Percentiles rank a stretch among this genome's conserved stretches.
phyloP scores from a whole-genome alignment of 495 filamentous ascomycete genomes.

The Sporormia fimetaria region DNA sequence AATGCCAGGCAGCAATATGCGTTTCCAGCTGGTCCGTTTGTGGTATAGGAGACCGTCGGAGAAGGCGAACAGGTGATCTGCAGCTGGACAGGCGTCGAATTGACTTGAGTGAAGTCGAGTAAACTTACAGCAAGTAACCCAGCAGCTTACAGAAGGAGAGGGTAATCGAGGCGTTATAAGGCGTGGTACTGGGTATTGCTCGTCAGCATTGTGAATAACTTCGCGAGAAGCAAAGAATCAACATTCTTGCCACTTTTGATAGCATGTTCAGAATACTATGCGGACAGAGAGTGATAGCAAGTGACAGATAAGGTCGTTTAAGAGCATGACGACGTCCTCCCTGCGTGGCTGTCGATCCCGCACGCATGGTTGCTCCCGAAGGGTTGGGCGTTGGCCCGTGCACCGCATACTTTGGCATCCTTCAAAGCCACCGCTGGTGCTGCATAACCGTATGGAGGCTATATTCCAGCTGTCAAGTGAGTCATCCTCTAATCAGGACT shows the following conservation, averaged over 20 bases:
- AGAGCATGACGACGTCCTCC: too few relatives aligned
- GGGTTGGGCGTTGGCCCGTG: too few relatives aligned
- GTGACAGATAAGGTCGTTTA: too few relatives aligned
- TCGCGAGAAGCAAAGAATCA: too few relatives aligned
- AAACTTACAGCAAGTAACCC: not conserved
- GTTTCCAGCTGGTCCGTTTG: not conserved
- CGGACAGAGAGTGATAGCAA: too few relatives aligned
- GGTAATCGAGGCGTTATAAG: not conserved
- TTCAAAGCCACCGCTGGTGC: conserved; percentile 13
- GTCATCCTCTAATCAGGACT: too few relatives aligned
- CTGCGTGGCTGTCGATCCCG: not conserved
- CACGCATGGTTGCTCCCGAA: not conserved
- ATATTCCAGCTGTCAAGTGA: too few relatives aligned
- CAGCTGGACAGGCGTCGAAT: not conserved
- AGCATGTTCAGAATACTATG: too few relatives aligned
- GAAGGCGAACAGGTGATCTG: not conserved
- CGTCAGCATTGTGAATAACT: not conserved
- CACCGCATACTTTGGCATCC: too few relatives aligned
- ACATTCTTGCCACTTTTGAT: too few relatives aligned
- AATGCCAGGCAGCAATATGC: not conserved
- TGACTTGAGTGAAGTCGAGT: not conserved
- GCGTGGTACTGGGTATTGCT: not conserved
- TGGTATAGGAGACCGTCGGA: not conserved
- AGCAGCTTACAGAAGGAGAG: not conserved
- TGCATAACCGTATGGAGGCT: too few relatives aligned